Conservation (phyloP, 768 basidiomycete species). For the Strobilomyces confusus region DNA sequence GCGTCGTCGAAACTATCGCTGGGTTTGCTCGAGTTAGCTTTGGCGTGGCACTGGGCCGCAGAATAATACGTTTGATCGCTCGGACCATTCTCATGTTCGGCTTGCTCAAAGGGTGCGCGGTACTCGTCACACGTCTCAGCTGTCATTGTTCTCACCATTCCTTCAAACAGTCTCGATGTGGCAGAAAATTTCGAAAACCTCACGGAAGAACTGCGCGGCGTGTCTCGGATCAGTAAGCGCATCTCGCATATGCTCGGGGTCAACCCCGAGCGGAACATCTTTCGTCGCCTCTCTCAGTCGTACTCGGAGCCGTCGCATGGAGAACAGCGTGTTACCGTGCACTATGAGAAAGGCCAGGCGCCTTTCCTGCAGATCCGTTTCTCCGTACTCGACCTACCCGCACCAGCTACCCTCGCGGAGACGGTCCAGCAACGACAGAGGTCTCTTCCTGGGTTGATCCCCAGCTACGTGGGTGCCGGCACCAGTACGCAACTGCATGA, state of each 20-base stretch:
- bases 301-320: conserved; percentile 17
- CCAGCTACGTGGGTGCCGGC: neutral
- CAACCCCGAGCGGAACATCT: conserved; percentile 49
- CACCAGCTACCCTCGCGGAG: conserved; percentile 14
- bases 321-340: conserved; percentile 49
- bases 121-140: neutral
- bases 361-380: conserved; percentile 56
- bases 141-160: neutral
- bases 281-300: conserved; percentile 50
- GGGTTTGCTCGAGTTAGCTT: conserved; percentile 60
- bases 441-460: conserved; percentile 12
- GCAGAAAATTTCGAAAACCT: conserved; percentile 52
- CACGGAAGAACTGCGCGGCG: conserved; percentile 34
- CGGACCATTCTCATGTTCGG: conserved; percentile 59
- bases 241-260: conserved; percentile 47
- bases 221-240: conserved; percentile 20
- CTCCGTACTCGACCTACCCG: conserved; percentile 45
- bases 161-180: conserved; percentile 42
- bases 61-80: conserved; percentile 52
- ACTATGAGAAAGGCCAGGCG: conserved; percentile 38
- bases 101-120: conserved; percentile 59
- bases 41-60: conserved; percentile 48
- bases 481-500: neutral
- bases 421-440: conserved; percentile 12
- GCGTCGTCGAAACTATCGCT: conserved; percentile 58